Percentiles rank a stretch among this genome's conserved stretches.
Evolutionary conservation across 495 filamentous ascomycete species (phyloP).

Genomic region (Penicillium crystallinum): DNA sequence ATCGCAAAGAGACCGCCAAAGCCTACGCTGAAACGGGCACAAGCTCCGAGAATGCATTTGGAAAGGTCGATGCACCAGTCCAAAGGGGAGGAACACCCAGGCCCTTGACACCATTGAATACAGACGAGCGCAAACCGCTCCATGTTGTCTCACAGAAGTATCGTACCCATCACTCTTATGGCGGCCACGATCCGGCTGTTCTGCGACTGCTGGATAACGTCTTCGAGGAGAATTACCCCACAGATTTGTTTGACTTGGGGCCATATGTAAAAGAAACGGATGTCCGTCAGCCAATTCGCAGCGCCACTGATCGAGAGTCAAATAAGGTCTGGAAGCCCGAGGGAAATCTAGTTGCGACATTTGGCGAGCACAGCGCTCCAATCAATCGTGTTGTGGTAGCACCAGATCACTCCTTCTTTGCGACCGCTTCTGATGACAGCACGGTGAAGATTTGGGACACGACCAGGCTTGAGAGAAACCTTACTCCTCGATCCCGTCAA

Average conservation of each 20-base stretch:
- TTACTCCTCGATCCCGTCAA: constrained; percentile 81
- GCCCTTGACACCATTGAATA: constrained; percentile 27
- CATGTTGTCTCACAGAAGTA: constrained; percentile 27
- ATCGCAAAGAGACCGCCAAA: constrained; percentile 71
- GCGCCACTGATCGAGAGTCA: constrained; percentile 44
- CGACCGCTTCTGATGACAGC: constrained; percentile 89
- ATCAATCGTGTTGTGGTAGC: constrained; percentile 79
- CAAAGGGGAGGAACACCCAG: constrained; percentile 30
- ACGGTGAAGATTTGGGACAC: constrained; percentile 94
- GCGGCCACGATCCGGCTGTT: constrained; percentile 84
- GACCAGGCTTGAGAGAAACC: constrained; percentile 78
- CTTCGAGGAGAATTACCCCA: constrained; percentile 86
- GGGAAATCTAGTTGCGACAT: constrained; percentile 76
- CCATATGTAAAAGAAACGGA: constrained; percentile 70
- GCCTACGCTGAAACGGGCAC: constrained; percentile 79
- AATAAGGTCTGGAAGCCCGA: constrained; percentile 73
- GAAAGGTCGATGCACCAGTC: constrained; percentile 72
- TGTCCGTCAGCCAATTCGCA: constrained; percentile 59
- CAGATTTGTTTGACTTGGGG: constrained; percentile 64
- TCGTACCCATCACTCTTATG: constrained; percentile 63
- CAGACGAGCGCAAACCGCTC: constrained; percentile 26
- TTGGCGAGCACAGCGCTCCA: constrained; percentile 78
- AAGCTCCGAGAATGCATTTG: constrained; percentile 75
- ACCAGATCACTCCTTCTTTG: constrained; percentile 92
- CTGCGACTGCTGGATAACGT: constrained; percentile 81